Base-by-base conservation (phyloP, 352 stramenopile genomes). In the Aphanomyces cochlioides region DNA sequence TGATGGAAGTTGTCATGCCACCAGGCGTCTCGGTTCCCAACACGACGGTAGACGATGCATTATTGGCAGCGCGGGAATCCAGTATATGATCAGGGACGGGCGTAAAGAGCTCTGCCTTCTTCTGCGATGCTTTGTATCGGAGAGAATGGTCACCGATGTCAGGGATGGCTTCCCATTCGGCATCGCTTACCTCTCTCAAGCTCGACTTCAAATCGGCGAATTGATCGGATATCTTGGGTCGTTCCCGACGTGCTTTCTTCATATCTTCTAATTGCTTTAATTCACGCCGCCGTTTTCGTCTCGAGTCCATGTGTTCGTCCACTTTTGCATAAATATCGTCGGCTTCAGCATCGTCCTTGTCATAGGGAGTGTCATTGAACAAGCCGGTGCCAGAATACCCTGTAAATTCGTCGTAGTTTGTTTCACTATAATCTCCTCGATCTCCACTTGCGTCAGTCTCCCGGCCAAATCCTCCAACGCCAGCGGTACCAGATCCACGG, bases 171-270 rank as follows among this genome's bases (percentile, higher is more conserved):
- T 98, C 91, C 97, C 97, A 99, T 70, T 98, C 90, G 38, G 91
- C 91, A 72, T 97, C 89, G 8, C 83, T 95, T 73, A 99, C 95
- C 66, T 73, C 81, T 48, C 89, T 79, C 40, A 99, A 73, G 50
- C 96, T 87, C 60, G 89, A 79, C 82, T 99, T 99, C n/a, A 99
- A 79, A 74, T 99, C 96, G 3, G 92, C 90, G 75, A 99, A 99
- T 81, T 99, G 96, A 78, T 98, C 93, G 50, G 89, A 96, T 77
- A 99, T 98, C 74, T 97, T 98, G 8, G 90, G 92, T 8, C 88
- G 82, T 41, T 97, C 90, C 47, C 90, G 78, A 4, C 90, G 79
- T 48, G 82, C 81, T 72, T 90, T 90, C 79, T 96, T 96, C 59
- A 97, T 79, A 48, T 95, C 83, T 45, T 95, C 79, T 43, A 97